Evolutionary conservation across 2,329 filamentous ascomycete genomes (phyloP).

Genomic region (Coleophoma eucalyptorum): DNA sequence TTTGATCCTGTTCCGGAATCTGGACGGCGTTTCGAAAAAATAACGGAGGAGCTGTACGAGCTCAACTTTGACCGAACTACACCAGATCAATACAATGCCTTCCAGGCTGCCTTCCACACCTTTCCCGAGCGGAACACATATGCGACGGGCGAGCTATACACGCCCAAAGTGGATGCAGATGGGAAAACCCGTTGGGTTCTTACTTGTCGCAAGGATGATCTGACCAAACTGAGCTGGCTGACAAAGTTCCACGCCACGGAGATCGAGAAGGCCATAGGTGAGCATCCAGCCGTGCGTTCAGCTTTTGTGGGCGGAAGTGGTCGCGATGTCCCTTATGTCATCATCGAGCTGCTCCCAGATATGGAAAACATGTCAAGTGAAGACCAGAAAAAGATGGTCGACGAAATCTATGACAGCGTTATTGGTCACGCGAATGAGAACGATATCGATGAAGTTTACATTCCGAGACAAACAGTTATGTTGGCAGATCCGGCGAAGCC

Average conservation of each 20-base stretch:
- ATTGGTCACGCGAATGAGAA: background rate
- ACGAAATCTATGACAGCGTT: background rate
- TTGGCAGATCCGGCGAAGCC: background rate
- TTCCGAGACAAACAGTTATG: slow-evolving; percentile 1
- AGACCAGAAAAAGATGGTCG: background rate
- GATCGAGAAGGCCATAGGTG: background rate
- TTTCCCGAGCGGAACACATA: background rate
- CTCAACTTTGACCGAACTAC: background rate
- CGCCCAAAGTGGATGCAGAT: background rate
- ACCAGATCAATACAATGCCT: background rate
- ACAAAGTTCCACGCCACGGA: slow-evolving; percentile 1
- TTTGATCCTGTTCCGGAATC: background rate
- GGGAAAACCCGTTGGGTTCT: background rate
- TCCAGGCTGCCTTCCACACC: background rate
- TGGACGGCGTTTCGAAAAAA: background rate
- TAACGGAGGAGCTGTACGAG: background rate
- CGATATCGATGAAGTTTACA: background rate
- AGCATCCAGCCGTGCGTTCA: background rate
- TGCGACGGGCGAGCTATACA: background rate
- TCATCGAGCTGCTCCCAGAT: background rate
- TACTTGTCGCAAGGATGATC: background rate
- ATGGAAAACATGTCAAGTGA: background rate
- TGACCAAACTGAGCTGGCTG: slow-evolving; percentile 1
- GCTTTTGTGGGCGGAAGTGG: background rate
- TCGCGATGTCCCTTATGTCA: background rate